A percentile compares a stretch with the other conserved stretches of the same genome.
Evolutionary conservation across 352 stramenopile species (phyloP).

Genomic region (Phytophthora colocasiae): DNA sequence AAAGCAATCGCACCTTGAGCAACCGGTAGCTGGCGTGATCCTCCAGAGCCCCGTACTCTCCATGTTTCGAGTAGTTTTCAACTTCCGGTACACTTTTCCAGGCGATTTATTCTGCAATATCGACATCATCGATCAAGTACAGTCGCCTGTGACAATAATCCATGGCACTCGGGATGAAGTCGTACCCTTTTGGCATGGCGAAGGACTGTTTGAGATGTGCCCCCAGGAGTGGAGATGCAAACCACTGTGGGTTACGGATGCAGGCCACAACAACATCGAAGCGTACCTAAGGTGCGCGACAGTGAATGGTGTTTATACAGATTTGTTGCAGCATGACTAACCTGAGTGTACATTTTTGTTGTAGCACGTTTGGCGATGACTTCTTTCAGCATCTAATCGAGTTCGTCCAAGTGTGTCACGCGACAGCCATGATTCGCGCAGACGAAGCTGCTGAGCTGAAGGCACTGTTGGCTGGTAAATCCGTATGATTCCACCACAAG

Average conservation of each 20-base stretch:
- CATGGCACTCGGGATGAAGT: constrained; percentile 99
- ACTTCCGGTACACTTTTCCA: constrained; percentile 97
- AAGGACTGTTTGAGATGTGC: constrained; percentile 93
- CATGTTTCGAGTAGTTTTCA: constrained; percentile 98
- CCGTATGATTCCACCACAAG: constrained; percentile 27
- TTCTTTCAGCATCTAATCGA: constrained; percentile 86
- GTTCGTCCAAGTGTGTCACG: constrained; percentile 80
- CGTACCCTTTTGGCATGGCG: constrained; percentile 98
- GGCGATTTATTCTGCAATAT: constrained; percentile 99
- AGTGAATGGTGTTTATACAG: not conserved
- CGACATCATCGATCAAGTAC: constrained; percentile 90
- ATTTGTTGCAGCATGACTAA: constrained; percentile 15
- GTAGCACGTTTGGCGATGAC: constrained; percentile 68
- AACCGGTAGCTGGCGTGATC: constrained; percentile 95
- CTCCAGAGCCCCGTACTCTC: constrained; percentile 96
- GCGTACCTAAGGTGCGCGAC: constrained; percentile 85
- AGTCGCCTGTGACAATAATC: constrained; percentile 97
- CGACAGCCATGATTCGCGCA: constrained; percentile 59
- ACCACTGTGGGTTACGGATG: constrained; percentile 97
- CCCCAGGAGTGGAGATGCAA: constrained; percentile 94
- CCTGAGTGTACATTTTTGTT: constrained; percentile 7
- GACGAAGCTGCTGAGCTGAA: constrained; percentile 47
- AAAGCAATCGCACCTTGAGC: constrained; percentile 90
- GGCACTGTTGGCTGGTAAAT: constrained; percentile 34
- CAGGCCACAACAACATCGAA: constrained; percentile 99